Percentiles rank a stretch among this genome's conserved stretches.
Conservation (phyloP, 805 yeast genomes). For the Tetrapisispora fleetii region DNA sequence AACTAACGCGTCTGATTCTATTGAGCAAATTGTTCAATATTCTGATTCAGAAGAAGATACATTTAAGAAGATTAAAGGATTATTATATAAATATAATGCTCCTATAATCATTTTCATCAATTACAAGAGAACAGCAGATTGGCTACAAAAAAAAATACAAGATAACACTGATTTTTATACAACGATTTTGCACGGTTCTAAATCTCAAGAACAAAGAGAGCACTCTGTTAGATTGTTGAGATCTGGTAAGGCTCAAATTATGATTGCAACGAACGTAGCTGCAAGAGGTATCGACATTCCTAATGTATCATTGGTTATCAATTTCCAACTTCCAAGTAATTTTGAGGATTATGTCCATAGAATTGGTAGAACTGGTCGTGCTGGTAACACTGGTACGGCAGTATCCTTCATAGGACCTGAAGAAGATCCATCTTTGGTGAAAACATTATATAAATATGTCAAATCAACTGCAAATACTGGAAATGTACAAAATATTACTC, state of each 20-base stretch:
- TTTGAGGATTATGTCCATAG: constrained; percentile 86
- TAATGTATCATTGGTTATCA: constrained; percentile 73
- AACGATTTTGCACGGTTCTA: constrained; percentile 75
- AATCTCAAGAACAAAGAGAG: constrained; percentile 78
- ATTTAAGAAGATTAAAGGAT: constrained; percentile 25
- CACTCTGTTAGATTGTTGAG: constrained; percentile 54
- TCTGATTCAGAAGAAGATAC: constrained; percentile 37
- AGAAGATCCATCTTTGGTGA: constrained; percentile 42
- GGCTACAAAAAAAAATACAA: constrained; percentile 42
- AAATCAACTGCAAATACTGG: constrained; percentile 14
- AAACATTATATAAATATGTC: constrained; percentile 28
- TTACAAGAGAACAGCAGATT: constrained; percentile 63
- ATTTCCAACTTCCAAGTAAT: constrained; percentile 70
- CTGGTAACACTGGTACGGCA: constrained; percentile 72
- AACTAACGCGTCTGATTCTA: constrained; percentile 46
- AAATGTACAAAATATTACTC: neutral
- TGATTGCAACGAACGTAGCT: constrained; percentile 92
- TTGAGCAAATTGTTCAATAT: constrained; percentile 59
- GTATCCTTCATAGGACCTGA: constrained; percentile 57
- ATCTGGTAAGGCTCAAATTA: constrained; percentile 43
- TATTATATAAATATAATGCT: constrained; percentile 31
- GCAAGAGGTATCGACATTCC: constrained; percentile 94
- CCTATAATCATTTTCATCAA: constrained; percentile 78
- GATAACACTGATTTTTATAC: constrained; percentile 37
- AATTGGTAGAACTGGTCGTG: constrained; percentile 95